Evolutionary conservation across 352 stramenopile species (phyloP).

Genomic region (Phytophthora brassicae): DNA sequence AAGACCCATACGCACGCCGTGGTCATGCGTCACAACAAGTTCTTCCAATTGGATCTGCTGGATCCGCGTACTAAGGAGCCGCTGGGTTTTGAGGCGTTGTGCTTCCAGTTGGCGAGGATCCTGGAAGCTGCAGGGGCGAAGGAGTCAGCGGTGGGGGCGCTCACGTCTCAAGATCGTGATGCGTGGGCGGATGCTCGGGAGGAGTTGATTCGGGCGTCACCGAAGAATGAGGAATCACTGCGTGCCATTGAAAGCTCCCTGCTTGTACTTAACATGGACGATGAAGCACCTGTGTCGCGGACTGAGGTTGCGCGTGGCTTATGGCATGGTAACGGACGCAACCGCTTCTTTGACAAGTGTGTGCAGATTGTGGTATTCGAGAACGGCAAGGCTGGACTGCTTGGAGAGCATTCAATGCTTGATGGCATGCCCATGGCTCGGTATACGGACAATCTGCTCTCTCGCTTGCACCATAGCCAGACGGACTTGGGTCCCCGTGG

Average conservation of each 20-base stretch:
- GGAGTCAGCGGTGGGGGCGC: conserved; percentile 57
- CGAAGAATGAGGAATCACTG: conserved; percentile 62
- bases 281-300: conserved; percentile 56
- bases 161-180: conserved; percentile 75
- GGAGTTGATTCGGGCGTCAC: conserved; percentile 50
- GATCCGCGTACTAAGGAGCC: conserved; percentile 34
- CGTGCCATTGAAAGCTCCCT: conserved; percentile 68
- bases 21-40: conserved; percentile 86
- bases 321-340: conserved; percentile 88
- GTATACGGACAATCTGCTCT: conserved; percentile 66
- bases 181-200: conserved; percentile 78
- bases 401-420: conserved; percentile 94
- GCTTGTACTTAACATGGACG: conserved; percentile 71
- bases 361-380: conserved; percentile 95
- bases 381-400: conserved; percentile 94
- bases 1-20: conserved; percentile 84
- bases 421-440: conserved; percentile 84
- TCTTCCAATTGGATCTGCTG: conserved; percentile 66
- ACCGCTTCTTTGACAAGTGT: conserved; percentile 98
- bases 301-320: conserved; percentile 64
- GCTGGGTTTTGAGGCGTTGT: conserved; percentile 63
- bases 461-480: conserved; percentile 52
- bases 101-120: conserved; percentile 56
- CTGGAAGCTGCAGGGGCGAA: conserved; percentile 49
- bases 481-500: conserved; percentile 47